phyloP scores from a whole-genome alignment of 2,329 filamentous ascomycete genomes.

The Proliferodiscus dingleyae region DNA sequence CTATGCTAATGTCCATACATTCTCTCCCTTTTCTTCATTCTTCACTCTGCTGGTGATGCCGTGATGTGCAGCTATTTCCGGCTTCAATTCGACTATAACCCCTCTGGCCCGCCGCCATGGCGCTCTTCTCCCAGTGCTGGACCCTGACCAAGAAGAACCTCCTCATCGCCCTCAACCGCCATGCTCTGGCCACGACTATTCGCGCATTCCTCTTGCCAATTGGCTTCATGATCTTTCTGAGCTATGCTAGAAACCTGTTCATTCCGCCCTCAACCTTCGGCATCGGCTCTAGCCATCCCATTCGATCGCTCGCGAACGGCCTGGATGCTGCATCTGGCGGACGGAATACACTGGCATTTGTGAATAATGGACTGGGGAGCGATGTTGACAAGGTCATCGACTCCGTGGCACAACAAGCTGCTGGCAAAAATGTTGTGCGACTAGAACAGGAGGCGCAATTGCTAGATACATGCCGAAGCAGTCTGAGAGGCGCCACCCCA shows the following conservation, averaged over 20 bases:
- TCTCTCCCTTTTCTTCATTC: no score
- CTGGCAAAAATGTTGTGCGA: slow-evolving; percentile 49
- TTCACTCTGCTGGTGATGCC: no score
- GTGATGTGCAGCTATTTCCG: no score
- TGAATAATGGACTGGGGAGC: slow-evolving; percentile 70
- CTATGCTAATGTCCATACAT: no score
- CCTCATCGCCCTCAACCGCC: slow-evolving; percentile 52
- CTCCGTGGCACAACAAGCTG: slow-evolving; percentile 53
- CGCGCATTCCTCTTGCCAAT: slow-evolving; percentile 58
- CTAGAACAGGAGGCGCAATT: slow-evolving; percentile 54
- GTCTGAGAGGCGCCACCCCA: slow-evolving; percentile 59
- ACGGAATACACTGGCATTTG: slow-evolving; percentile 68
- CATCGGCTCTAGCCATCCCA: slow-evolving; percentile 55
- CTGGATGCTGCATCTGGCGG: slow-evolving; percentile 52
- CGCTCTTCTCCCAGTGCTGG: slow-evolving; percentile 52
- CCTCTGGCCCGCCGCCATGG: slow-evolving; percentile 43
- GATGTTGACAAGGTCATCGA: slow-evolving; percentile 69
- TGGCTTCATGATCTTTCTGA: slow-evolving; percentile 53
- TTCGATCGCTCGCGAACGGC: slow-evolving; percentile 62
- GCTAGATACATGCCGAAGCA: slow-evolving; percentile 56
- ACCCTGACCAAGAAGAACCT: slow-evolving; percentile 60
- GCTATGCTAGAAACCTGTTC: slow-evolving; percentile 77
- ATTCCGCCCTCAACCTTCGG: slow-evolving; percentile 72
- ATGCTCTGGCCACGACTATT: slow-evolving; percentile 46
- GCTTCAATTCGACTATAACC: no score